phyloP scores from a whole-genome alignment of 2,329 filamentous ascomycete species.

The Clarireedia hainanense region DNA sequence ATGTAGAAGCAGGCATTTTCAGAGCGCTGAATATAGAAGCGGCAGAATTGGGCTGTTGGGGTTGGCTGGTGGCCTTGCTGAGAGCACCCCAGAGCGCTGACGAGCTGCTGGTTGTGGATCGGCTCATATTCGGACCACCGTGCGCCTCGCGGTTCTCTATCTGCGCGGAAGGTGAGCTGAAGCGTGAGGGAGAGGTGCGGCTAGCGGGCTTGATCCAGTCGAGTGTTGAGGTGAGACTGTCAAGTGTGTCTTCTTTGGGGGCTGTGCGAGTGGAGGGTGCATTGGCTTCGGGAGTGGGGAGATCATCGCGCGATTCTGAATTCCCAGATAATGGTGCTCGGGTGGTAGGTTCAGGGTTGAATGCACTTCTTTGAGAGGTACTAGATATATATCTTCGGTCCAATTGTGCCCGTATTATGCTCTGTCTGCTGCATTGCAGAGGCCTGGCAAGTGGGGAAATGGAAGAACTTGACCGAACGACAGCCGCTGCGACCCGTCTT shows the following conservation, averaged over 20 bases:
- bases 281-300: neutral
- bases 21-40: no score
- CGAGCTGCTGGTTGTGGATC: neutral
- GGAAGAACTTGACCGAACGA: neutral
- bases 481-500: slow-evolving; percentile 16
- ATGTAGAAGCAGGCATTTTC: no score
- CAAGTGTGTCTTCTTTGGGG: slow-evolving; percentile 7
- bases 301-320: neutral
- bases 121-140: no score
- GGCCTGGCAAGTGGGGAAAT: neutral
- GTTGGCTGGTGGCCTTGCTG: neutral
- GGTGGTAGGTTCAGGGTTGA: neutral
- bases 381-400: neutral
- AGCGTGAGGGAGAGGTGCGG: neutral
- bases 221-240: neutral
- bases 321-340: neutral
- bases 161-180: neutral
- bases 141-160: neutral
- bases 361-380: neutral
- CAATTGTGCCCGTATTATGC: neutral
- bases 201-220: neutral
- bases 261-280: neutral
- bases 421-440: neutral
- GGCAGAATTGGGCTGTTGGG: no score
- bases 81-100: neutral